Base-by-base conservation (phyloP, 2,329 filamentous ascomycete species). In the Paecilomyces dactylethromorphus region DNA sequence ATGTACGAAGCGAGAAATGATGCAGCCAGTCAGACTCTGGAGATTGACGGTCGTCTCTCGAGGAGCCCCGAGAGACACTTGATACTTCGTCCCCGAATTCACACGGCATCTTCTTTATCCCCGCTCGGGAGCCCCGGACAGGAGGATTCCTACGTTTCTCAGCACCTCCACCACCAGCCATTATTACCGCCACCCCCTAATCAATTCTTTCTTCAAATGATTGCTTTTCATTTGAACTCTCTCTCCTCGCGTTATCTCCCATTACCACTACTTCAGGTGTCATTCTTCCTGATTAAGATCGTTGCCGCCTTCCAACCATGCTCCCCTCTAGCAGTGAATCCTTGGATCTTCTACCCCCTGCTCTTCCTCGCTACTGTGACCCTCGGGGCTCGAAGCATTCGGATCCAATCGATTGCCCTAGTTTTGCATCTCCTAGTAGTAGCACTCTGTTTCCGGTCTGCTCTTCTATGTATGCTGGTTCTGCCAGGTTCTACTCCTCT, bases 331-430 rank as follows among this genome's bases (percentile, higher is more conserved):
- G 85, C 86, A 51, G 80, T 84, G n/a, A 87, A 82, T 52, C 78
- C 84, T 6, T 83, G 83, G 71, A 74, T 92, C 3, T 79, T 85
- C 3, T 86, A 88, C 64, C 85, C 88, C 2, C 76, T 96, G 1
- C 75, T 95, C 3, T 74, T 82, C 3, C 71, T 93, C 7, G 91
- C 90, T 8, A 84, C 83, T 1, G 65, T 91, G 12, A 90, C 92
- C 62, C 72, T 84, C 15, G 62, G 76, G 11, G 60, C 63, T 0
- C 71, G 72, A 50, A 73, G 74, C 12, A 55, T 74, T 53, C 64
- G 65, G 49, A 60, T 73, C 11, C 80, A 80, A 54, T 35, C 75
- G 2, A 29, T 78, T 15, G 68, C 84, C 45, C 65, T 82, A 8
- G 53, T 73, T 3, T 21, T 82, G 33, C 84, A 87, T 72, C 56